phyloP scores from a whole-genome alignment of 2,329 filamentous ascomycete species.

The Alternaria hordeiaustralica region DNA sequence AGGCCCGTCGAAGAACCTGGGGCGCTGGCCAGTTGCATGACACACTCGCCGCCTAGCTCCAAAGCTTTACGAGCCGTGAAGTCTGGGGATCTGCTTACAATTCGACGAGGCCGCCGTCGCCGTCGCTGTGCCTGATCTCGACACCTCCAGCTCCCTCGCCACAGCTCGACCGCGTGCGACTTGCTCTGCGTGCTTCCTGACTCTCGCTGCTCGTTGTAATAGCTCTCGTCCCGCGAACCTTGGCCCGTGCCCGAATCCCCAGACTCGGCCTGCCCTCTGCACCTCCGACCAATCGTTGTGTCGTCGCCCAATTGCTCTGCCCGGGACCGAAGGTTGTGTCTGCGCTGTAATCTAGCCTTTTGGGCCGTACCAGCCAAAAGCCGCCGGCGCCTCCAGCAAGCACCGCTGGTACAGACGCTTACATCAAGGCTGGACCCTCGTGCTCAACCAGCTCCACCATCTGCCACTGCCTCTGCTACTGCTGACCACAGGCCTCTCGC shows the following conservation, averaged over 20 bases:
- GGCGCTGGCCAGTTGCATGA: conserved; percentile 34
- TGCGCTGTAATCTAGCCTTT: conserved; percentile 34
- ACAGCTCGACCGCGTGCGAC: conserved; percentile 17
- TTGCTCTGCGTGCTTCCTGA: conserved; percentile 9
- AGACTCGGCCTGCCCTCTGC: conserved; percentile 13
- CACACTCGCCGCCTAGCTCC: conserved; percentile 22
- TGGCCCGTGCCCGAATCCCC: conserved; percentile 22
- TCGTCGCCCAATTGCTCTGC: conserved; percentile 34
- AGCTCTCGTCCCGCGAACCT: conserved; percentile 17
- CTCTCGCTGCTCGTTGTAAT: conserved; percentile 1
- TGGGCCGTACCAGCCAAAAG: conserved; percentile 22
- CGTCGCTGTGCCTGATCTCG: conserved; percentile 15
- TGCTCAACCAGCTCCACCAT: conserved; percentile 14
- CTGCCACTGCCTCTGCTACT: conserved; percentile 14
- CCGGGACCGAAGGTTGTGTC: conserved; percentile 35
- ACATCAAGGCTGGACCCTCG: conserved; percentile 22
- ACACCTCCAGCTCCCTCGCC: conserved; percentile 13
- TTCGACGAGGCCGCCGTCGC: conserved; percentile 19
- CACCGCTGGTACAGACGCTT: conserved; percentile 18
- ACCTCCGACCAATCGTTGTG: conserved; percentile 34
- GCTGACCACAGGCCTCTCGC: conserved; percentile 10
- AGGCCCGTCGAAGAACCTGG: conserved; percentile 19
- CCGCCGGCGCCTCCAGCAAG: conserved; percentile 26
- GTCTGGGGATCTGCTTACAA: conserved; percentile 41
- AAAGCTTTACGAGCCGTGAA: conserved; percentile 29